These are phyloP conservation scores for Aspergillus sp. DNA, from an alignment of 2,329 filamentous ascomycete genomes.

Conservation along the genomic window DNA sequence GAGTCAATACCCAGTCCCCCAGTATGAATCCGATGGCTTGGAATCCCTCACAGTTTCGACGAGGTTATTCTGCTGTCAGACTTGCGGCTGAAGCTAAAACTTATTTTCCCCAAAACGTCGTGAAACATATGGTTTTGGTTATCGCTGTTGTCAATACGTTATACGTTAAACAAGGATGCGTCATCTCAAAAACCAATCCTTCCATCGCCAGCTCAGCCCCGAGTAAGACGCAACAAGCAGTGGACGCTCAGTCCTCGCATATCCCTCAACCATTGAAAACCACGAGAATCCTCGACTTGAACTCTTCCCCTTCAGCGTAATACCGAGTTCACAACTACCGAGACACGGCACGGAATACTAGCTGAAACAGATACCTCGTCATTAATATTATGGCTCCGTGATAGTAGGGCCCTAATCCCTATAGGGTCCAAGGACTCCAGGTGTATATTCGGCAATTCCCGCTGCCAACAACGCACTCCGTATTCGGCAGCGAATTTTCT, in stretches of 20 bases:
- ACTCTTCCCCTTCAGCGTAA: neutral
- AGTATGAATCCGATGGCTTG: neutral
- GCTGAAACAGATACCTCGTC: neutral
- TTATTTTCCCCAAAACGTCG: neutral
- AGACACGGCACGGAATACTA: neutral
- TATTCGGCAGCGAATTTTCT: neutral
- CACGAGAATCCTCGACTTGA: too few species aligned
- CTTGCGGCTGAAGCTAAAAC: neutral
- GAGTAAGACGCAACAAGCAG: neutral
- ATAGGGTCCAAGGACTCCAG: too few species aligned
- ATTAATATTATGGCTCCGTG: neutral
- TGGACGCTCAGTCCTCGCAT: neutral
- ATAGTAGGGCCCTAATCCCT: neutral
- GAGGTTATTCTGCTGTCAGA: neutral
- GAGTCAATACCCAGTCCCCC: neutral
- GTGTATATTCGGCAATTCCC: conserved; percentile 3
- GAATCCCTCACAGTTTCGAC: neutral
- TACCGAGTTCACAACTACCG: neutral
- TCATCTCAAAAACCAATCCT: neutral
- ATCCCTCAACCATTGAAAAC: neutral
- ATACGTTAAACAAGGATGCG: neutral
- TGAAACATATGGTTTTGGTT: neutral
- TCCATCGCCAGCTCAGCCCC: neutral
- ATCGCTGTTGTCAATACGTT: neutral
- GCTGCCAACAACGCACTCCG: neutral